Conservation (phyloP, 192 early-diverging fungal genomes). For the Mortierella hygrophila region DNA sequence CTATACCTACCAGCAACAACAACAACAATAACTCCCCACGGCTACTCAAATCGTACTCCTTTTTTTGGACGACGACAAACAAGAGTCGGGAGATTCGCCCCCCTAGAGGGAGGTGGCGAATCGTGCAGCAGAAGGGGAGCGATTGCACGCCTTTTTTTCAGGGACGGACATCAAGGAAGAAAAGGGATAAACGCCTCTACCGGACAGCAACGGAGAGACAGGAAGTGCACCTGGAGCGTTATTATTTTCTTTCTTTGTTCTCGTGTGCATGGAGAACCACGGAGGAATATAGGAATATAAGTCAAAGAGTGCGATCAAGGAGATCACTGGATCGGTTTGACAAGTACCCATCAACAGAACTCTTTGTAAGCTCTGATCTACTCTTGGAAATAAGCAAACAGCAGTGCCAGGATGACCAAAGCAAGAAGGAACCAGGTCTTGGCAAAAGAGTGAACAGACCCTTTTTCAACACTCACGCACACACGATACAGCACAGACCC, state of each 20-base stretch:
- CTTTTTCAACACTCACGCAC: neutral
- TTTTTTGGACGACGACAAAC: neutral
- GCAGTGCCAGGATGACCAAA: neutral
- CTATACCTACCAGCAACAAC: neutral
- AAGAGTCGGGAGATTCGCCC: neutral
- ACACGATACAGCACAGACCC: constrained; percentile 1
- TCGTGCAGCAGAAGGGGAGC: neutral
- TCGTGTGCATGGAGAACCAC: neutral
- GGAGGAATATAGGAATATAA: neutral
- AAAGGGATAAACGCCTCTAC: neutral
- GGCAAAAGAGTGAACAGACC: neutral
- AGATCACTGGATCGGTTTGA: neutral
- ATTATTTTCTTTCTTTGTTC: neutral
- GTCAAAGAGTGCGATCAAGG: neutral
- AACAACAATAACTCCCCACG: too few relatives aligned
- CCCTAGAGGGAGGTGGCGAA: neutral
- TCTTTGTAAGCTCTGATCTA: neutral
- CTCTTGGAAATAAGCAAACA: neutral
- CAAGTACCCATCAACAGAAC: neutral
- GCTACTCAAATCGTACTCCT: neutral
- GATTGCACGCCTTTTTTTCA: neutral
- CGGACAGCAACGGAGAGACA: neutral
- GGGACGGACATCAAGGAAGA: neutral
- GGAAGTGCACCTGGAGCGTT: neutral
- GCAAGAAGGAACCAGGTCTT: neutral